phyloP scores from a whole-genome alignment of 2,329 filamentous ascomycete genomes.

The Aaosphaeria arxii region DNA sequence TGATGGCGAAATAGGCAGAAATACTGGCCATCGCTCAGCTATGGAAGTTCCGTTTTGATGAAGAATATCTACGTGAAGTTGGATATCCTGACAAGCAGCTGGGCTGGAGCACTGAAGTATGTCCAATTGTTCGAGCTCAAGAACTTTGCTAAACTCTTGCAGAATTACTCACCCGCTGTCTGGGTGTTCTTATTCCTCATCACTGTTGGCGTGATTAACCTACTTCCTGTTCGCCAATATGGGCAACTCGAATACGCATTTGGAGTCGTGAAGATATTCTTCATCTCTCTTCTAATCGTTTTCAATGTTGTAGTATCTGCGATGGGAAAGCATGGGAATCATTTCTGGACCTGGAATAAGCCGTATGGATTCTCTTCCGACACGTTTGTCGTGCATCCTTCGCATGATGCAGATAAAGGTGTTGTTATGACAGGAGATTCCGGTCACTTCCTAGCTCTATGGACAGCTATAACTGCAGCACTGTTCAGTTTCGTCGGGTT shows the following conservation, averaged over 20 bases:
- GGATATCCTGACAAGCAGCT: slow-evolving; percentile 32
- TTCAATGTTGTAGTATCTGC: slow-evolving; percentile 42
- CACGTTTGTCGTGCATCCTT: slow-evolving; percentile 22
- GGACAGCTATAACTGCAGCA: slow-evolving; percentile 41
- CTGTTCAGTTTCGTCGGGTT: slow-evolving; percentile 46
- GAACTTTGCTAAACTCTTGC: too few relatives aligned
- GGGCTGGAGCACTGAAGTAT: slow-evolving; percentile 72
- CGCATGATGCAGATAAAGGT: slow-evolving; percentile 15
- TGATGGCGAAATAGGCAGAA: slow-evolving; percentile 15
- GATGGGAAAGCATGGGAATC: slow-evolving; percentile 18
- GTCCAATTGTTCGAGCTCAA: too few relatives aligned
- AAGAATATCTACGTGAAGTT: slow-evolving; percentile 25
- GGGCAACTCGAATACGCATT: slow-evolving; percentile 86
- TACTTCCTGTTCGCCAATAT: slow-evolving; percentile 83
- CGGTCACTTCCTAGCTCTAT: slow-evolving; percentile 36
- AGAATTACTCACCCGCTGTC: slow-evolving; percentile 36
- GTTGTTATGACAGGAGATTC: slow-evolving; percentile 25
- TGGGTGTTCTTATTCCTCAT: slow-evolving; percentile 80
- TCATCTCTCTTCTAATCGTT: slow-evolving; percentile 41
- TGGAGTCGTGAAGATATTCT: slow-evolving; percentile 74
- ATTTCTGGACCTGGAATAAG: slow-evolving; percentile 34
- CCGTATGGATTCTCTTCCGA: slow-evolving; percentile 30
- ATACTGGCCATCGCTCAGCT: slow-evolving; percentile 40
- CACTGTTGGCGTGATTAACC: slow-evolving; percentile 73
- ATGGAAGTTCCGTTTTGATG: slow-evolving; percentile 40